Evolutionary conservation across 768 basidiomycete genomes (phyloP).

Genomic region (Leccinum rimulosum): DNA sequence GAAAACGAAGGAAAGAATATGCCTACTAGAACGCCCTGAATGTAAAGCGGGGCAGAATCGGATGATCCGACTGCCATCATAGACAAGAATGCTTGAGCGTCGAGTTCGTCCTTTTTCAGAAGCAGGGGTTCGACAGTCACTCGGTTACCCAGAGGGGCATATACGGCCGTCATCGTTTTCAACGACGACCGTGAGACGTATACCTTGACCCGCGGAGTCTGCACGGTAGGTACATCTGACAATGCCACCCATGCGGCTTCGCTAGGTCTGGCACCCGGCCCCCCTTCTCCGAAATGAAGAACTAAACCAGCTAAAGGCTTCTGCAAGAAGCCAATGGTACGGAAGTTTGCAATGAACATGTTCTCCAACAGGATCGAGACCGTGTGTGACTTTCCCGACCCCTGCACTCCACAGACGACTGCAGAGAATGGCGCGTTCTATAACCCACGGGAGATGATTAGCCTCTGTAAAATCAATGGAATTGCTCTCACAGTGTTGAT

Average conservation of each 20-base stretch:
- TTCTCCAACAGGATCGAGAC: constrained; percentile 67
- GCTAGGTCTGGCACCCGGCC: constrained; percentile 51
- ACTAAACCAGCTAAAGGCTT: constrained; percentile 62
- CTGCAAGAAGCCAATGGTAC: constrained; percentile 47
- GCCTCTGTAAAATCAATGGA: neutral
- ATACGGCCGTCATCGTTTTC: constrained; percentile 57
- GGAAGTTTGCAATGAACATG: constrained; percentile 58
- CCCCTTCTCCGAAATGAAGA: constrained; percentile 70
- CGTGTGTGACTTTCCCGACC: constrained; percentile 74
- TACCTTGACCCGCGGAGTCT: constrained; percentile 39
- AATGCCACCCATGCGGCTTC: constrained; percentile 64
- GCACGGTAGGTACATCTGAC: constrained; percentile 33
- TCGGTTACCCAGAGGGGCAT: constrained; percentile 47
- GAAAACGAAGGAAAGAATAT: neutral
- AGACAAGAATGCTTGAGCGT: constrained; percentile 64
- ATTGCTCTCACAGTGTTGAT: constrained; percentile 55
- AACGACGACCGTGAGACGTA: constrained; percentile 63
- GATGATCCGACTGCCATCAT: constrained; percentile 72
- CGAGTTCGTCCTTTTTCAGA: constrained; percentile 59
- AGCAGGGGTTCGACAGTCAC: constrained; percentile 54
- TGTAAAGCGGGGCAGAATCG: constrained; percentile 63
- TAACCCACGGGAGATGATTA: neutral
- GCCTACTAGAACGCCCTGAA: constrained; percentile 64
- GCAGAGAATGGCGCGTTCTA: constrained; percentile 76
- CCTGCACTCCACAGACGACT: constrained; percentile 74